Conservation (phyloP, 305 asterid species). For the Fraxinus albicans region DNA sequence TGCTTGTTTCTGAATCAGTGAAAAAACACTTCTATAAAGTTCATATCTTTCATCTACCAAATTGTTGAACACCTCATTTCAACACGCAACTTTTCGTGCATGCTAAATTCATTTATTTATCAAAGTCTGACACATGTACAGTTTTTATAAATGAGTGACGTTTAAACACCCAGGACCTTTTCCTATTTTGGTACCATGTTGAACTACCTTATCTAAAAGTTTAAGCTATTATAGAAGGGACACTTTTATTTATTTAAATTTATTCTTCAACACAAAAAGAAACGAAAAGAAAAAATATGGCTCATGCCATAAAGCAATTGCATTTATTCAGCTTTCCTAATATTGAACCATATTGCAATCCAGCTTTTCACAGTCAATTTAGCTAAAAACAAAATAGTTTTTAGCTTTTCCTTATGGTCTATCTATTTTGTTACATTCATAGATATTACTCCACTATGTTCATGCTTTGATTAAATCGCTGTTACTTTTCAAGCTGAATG, state of each 20-base stretch:
- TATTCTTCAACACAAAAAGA: not conserved
- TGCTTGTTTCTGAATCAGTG: no score
- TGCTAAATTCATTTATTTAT: not conserved
- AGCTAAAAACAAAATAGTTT: not conserved
- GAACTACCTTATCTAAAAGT: not conserved
- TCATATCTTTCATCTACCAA: not conserved
- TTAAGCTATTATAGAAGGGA: not conserved
- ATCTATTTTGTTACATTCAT: not conserved
- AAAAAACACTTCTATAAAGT: not conserved
- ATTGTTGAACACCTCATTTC: not conserved
- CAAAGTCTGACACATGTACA: not conserved
- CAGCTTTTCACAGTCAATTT: not conserved
- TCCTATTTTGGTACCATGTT: not conserved
- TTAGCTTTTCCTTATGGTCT: not conserved
- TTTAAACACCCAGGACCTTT: not conserved
- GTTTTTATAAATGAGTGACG: not conserved
- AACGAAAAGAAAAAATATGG: not conserved
- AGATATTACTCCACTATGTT: not conserved
- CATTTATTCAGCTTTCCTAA: not conserved
- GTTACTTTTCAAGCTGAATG: constrained; percentile 17
- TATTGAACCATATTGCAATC: not conserved
- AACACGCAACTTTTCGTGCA: not conserved
- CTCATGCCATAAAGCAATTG: not conserved
- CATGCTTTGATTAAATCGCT: constrained; percentile 1
- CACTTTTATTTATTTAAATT: not conserved